Base-by-base conservation (phyloP, 208 protist species). In the Crithidia acanthocephali region DNA sequence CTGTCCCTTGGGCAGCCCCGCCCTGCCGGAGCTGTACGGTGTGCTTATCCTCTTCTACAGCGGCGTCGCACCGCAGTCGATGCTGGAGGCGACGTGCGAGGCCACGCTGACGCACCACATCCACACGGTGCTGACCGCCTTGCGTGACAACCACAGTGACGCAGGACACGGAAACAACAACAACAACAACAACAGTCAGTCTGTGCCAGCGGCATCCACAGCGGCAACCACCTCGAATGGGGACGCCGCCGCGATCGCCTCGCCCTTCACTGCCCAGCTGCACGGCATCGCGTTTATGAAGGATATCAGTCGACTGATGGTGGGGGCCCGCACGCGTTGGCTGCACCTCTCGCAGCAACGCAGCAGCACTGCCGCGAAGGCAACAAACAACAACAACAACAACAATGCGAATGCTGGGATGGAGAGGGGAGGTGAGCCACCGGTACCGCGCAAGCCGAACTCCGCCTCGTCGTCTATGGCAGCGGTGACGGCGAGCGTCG, bases 61-160 rank as follows among this genome's bases (percentile, higher is more conserved):
- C 11, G 72, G 81, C 45, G 73, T 81, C 8, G 52, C 48, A 22
- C 74, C 75, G 37, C 57, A 64, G 28, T 90, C 86, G 56, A 85
- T 89, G 65, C 72, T 87, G 56, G 86, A 94, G 72, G 86, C 80
- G 44, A 85, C 83, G 30, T 92, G 86, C 53, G 80, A 76, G 48
- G 84, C 87, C 15, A 82, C 89, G 16, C 80, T 94, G 53, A 79
- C 81, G 35, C 84, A 94, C 51, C 79, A 77, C 51, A 89, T 85
- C 16, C 70, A 84, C 44, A 53, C 66, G 6, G 52, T 83, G 16
- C 69, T 84, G 28, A 22, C 52, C 4, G 66, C 70, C 2, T 68
- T 94, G 64, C 60, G 44, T 56, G 48, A 67, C 50, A 74, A 65
- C 59, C n/a, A 56, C 20, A 32, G 60, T 18, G 32, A 25, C 7